These are phyloP conservation scores for Suhomyces faveliae DNA, from an alignment of 805 yeast species.

Conservation along the genomic window DNA sequence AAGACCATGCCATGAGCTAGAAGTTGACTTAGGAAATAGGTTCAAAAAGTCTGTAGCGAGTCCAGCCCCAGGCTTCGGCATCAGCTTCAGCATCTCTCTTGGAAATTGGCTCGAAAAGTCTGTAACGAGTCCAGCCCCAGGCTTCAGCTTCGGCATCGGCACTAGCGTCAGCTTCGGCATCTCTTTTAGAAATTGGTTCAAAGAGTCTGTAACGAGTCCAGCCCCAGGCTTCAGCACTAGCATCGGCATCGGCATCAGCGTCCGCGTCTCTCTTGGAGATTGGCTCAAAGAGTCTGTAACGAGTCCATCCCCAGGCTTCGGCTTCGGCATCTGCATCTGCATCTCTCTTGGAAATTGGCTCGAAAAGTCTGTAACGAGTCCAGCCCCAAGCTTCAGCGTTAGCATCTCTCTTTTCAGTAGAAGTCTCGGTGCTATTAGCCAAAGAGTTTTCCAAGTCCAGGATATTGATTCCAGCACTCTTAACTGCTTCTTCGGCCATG, in stretches of 20 bases:
- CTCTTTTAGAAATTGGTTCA: constrained; percentile 13
- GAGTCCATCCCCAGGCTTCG: constrained; percentile 5
- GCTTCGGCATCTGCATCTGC: constrained; percentile 4
- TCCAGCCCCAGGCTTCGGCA: constrained; percentile 6
- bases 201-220: constrained; percentile 8
- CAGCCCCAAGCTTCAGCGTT: constrained; percentile 11
- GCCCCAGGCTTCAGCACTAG: constrained; percentile 11
- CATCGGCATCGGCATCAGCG: constrained; percentile 10
- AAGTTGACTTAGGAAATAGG: constrained; percentile 5
- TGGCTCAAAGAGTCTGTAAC: constrained; percentile 8
- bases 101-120: constrained; percentile 6
- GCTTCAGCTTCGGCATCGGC: constrained; percentile 9
- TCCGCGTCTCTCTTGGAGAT: constrained; percentile 11
- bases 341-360: constrained; percentile 14
- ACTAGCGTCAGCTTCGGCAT: constrained; percentile 11
- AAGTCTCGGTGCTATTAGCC: neutral
- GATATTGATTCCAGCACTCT: neutral
- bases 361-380: constrained; percentile 6
- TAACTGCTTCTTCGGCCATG: constrained; percentile 7
- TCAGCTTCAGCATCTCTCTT: constrained; percentile 12
- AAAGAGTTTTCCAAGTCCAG: constrained; percentile 3
- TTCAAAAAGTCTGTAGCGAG: constrained; percentile 6
- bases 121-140: constrained; percentile 5
- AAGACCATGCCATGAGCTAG: neutral
- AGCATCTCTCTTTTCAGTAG: constrained; percentile 14